phyloP scores from a whole-genome alignment of 2,329 filamentous ascomycete species.

The Didymella pomorum region DNA sequence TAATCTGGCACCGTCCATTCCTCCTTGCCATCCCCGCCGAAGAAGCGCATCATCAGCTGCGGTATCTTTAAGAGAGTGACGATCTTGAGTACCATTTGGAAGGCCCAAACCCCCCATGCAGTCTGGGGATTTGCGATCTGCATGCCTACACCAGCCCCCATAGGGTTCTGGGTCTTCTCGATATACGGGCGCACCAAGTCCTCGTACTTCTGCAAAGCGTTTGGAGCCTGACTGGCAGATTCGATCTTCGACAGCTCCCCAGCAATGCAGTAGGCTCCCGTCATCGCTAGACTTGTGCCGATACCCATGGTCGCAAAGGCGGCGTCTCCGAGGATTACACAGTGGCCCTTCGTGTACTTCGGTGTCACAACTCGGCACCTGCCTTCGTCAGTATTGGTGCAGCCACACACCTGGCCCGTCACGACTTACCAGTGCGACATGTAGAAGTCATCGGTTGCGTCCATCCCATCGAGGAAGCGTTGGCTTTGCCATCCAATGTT shows the following conservation, averaged over 20 bases:
- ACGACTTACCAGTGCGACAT: constrained; percentile 7
- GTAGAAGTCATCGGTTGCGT: constrained; percentile 33
- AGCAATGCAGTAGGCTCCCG: constrained; percentile 51
- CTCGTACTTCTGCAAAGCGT: constrained; percentile 37
- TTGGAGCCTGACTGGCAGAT: constrained; percentile 27
- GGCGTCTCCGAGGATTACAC: constrained; percentile 64
- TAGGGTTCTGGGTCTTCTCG: constrained; percentile 22
- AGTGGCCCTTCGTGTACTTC: constrained; percentile 57
- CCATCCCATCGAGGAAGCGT: constrained; percentile 55
- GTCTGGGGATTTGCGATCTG: constrained; percentile 45
- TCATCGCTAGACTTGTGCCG: constrained; percentile 47
- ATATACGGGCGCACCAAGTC: constrained; percentile 27
- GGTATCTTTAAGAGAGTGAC: constrained; percentile 15
- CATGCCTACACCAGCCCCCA: constrained; percentile 21
- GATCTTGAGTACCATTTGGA: constrained; percentile 28
- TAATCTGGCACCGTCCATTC: constrained; percentile 28
- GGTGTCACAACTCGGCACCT: constrained; percentile 57
- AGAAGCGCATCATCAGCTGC: constrained; percentile 8
- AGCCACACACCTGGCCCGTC: not conserved
- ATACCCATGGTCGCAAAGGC: constrained; percentile 47
- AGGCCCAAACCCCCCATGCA: constrained; percentile 34
- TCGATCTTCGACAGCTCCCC: constrained; percentile 45
- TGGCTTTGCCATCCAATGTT: constrained; percentile 58
- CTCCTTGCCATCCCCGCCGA: constrained; percentile 10
- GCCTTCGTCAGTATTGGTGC: constrained; percentile 45